A percentile compares a stretch with the other conserved stretches of the same genome.
phyloP scores from a whole-genome alignment of 1,139 yeast genomes.

The Geotrichum cucujoidarum region DNA sequence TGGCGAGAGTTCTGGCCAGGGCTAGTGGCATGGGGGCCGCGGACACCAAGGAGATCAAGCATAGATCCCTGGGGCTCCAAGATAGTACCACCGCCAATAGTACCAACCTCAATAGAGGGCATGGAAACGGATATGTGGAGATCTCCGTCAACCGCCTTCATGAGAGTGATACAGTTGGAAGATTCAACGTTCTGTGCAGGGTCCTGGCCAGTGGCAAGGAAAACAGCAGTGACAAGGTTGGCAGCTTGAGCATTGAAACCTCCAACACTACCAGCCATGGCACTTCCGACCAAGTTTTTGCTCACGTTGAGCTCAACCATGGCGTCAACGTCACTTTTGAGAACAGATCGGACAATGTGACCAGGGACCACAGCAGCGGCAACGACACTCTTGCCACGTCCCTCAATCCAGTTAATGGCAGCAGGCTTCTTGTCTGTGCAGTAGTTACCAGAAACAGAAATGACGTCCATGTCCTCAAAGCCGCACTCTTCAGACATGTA shows the following conservation, averaged over 20 bases:
- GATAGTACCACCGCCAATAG: constrained; percentile 98
- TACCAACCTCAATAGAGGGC: constrained; percentile 99
- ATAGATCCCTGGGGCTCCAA: constrained; percentile 95
- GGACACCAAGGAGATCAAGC: constrained; percentile 89
- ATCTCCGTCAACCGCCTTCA: constrained; percentile 80
- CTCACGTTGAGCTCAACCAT: constrained; percentile 82
- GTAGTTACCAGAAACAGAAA: constrained; percentile 93
- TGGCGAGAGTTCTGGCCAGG: constrained; percentile 96
- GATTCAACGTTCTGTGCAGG: constrained; percentile 98
- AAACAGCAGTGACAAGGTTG: constrained; percentile 88
- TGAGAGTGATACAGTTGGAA: constrained; percentile 92
- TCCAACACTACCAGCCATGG: constrained; percentile 97
- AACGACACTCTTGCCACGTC: constrained; percentile 96
- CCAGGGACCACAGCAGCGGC: constrained; percentile 94
- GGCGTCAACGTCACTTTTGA: constrained; percentile 89
- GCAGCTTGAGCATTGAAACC: constrained; percentile 99
- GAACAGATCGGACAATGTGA: constrained; percentile 69
- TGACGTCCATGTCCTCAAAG: constrained; percentile 87
- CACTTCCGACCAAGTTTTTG: constrained; percentile 91
- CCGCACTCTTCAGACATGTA: constrained; percentile 87
- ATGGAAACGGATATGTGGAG: constrained; percentile 88
- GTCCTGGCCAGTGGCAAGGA: constrained; percentile 94
- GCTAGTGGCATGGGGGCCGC: constrained; percentile 89
- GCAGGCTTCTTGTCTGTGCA: constrained; percentile 98
- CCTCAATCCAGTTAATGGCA: constrained; percentile 98